Percentiles rank a stretch among this genome's conserved stretches.
Conservation (phyloP, 805 yeast genomes). For the Hanseniaspora lindneri region DNA sequence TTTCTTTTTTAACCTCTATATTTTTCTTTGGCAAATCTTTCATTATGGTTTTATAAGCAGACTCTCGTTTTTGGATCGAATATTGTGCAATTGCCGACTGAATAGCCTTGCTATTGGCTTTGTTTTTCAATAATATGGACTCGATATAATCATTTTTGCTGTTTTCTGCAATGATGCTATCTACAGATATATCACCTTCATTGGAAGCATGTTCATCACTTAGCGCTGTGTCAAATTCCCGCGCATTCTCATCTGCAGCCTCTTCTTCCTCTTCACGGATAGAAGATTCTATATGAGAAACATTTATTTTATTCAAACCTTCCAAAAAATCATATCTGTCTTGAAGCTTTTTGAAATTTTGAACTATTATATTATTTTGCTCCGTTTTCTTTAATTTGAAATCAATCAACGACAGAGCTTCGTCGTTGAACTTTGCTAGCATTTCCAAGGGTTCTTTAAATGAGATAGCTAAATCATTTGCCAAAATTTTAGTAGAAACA, state of each 20-base stretch:
- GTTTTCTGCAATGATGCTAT: constrained; percentile 20
- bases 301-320: constrained; percentile 28
- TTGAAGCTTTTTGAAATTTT: constrained; percentile 26
- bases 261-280: constrained; percentile 24
- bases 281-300: constrained; percentile 30
- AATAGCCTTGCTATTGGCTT: constrained; percentile 10
- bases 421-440: constrained; percentile 29
- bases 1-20: constrained; percentile 26
- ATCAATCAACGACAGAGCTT: constrained; percentile 37
- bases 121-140: constrained; percentile 8
- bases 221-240: no score
- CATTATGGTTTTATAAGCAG: constrained; percentile 4
- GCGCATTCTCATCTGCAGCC: background rate
- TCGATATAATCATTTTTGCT: constrained; percentile 5
- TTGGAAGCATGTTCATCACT: constrained; percentile 21
- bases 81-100: constrained; percentile 12
- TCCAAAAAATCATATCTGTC: constrained; percentile 28
- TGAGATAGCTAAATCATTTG: constrained; percentile 26
- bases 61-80: background rate
- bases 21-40: constrained; percentile 22
- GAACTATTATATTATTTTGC: constrained; percentile 36
- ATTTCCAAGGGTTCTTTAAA: constrained; percentile 31
- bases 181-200: constrained; percentile 26
- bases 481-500: constrained; percentile 38
- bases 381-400: constrained; percentile 48